Conservation (phyloP, 306 rosid genomes). For the Acacia melanoxylon region DNA sequence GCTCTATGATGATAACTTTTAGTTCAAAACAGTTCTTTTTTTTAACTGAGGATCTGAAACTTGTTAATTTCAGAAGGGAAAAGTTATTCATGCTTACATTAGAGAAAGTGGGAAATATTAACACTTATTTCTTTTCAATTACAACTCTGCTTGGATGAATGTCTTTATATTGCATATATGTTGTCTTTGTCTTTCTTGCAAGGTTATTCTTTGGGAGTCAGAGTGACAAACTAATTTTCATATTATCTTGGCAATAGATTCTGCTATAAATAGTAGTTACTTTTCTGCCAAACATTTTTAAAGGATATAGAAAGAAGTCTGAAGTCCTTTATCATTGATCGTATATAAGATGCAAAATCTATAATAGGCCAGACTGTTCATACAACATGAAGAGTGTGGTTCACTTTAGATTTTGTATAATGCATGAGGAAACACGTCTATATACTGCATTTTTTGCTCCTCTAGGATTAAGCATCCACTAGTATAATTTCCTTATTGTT, state of each 20-base stretch:
- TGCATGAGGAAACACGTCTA: background rate
- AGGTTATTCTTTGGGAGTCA: slow-evolving; percentile 2
- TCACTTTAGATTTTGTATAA: background rate
- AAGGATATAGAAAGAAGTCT: background rate
- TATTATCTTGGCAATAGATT: background rate
- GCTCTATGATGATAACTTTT: background rate
- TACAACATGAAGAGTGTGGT: background rate
- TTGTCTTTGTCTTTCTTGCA: background rate
- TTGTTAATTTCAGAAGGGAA: background rate
- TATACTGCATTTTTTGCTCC: slow-evolving; percentile 5
- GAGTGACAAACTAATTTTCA: background rate
- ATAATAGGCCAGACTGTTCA: background rate
- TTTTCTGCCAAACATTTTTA: slow-evolving; percentile 1
- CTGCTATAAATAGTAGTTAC: background rate
- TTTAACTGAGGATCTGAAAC: background rate
- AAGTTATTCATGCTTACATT: background rate
- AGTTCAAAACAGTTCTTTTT: background rate
- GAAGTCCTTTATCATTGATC: background rate
- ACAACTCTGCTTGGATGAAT: background rate
- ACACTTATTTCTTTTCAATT: background rate
- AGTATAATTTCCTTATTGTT: slow-evolving; percentile 7
- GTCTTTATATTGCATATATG: slow-evolving; percentile 5
- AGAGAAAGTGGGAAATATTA: background rate
- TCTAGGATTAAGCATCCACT: background rate
- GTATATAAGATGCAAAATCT: background rate